A percentile compares a stretch with the other conserved stretches of the same genome.
Evolutionary conservation across 352 stramenopile genomes (phyloP).

Genomic region (Phytopythium mirpurense): DNA sequence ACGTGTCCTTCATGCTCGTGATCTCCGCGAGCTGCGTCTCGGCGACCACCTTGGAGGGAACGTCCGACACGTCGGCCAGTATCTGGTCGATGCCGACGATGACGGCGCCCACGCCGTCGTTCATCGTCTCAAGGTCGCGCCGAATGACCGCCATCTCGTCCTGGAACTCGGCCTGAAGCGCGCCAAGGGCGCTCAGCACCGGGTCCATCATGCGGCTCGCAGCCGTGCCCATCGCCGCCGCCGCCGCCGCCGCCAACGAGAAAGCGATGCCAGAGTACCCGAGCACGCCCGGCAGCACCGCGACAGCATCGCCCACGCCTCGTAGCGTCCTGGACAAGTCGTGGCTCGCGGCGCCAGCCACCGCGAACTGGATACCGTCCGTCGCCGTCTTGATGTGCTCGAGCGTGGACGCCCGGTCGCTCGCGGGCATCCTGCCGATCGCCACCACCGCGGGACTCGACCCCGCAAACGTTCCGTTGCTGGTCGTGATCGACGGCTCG

Average conservation of each 20-base stretch:
- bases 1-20: conserved; percentile 46
- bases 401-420: conserved; percentile 10
- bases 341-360: conserved; percentile 17
- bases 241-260: conserved; percentile 32
- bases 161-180: conserved; percentile 20
- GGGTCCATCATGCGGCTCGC: conserved; percentile 21
- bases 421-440: conserved; percentile 12
- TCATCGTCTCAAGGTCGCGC: conserved; percentile 17
- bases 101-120: conserved; percentile 18
- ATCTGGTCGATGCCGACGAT: conserved; percentile 32
- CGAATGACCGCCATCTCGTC: conserved; percentile 25
- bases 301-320: conserved; percentile 30
- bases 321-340: conserved; percentile 35
- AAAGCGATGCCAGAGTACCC: conserved; percentile 37
- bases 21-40: conserved; percentile 44
- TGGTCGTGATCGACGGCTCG: not conserved
- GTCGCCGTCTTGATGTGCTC: conserved; percentile 32
- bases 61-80: conserved; percentile 26
- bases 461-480: not conserved
- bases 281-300: conserved; percentile 24
- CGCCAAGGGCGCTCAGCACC: conserved; percentile 21
- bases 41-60: conserved; percentile 34
- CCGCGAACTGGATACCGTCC: conserved; percentile 37
- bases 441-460: conserved; percentile 16
- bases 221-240: conserved; percentile 10